phyloP scores from a whole-genome alignment of 2,329 filamentous ascomycete species.

The Magnaporthiopsis rhizophila region DNA sequence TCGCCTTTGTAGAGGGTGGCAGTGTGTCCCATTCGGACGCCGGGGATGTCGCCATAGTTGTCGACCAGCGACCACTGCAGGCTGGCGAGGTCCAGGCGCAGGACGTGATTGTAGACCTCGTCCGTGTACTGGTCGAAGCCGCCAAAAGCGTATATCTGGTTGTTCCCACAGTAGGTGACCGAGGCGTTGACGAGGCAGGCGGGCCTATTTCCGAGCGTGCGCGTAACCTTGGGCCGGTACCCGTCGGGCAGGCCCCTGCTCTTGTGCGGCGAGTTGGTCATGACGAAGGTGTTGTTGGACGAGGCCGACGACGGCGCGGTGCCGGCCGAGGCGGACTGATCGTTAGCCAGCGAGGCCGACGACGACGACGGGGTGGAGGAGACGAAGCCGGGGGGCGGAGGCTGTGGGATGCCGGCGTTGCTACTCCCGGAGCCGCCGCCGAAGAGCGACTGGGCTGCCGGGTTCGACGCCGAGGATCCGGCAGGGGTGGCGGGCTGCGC shows the following conservation, averaged over 20 bases:
- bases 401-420: not conserved
- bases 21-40: slow-evolving; percentile 95
- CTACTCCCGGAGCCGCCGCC: slow-evolving; percentile 4
- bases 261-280: slow-evolving; percentile 77
- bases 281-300: slow-evolving; percentile 77
- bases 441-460: slow-evolving; percentile 8
- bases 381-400: not conserved
- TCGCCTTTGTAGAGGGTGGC: slow-evolving; percentile 88
- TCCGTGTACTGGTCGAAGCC: slow-evolving; percentile 99
- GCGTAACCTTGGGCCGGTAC: slow-evolving; percentile 77
- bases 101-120: slow-evolving; percentile 97
- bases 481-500: slow-evolving; percentile 7
- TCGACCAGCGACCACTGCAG: slow-evolving; percentile 94
- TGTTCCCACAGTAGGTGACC: slow-evolving; percentile 96
- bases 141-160: slow-evolving; percentile 96
- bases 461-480: not conserved
- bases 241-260: slow-evolving; percentile 57
- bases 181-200: slow-evolving; percentile 96
- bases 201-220: slow-evolving; percentile 71
- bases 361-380: not conserved
- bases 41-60: slow-evolving; percentile 97
- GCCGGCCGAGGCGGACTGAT: not conserved
- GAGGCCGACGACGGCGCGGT: slow-evolving; percentile 37
- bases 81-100: slow-evolving; percentile 77
- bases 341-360: slow-evolving; percentile 1